Percentiles rank a stretch among this genome's conserved stretches.
phyloP scores from a whole-genome alignment of 225 moss, liverwort and hornwort species.

The Sphagnum contortum region DNA sequence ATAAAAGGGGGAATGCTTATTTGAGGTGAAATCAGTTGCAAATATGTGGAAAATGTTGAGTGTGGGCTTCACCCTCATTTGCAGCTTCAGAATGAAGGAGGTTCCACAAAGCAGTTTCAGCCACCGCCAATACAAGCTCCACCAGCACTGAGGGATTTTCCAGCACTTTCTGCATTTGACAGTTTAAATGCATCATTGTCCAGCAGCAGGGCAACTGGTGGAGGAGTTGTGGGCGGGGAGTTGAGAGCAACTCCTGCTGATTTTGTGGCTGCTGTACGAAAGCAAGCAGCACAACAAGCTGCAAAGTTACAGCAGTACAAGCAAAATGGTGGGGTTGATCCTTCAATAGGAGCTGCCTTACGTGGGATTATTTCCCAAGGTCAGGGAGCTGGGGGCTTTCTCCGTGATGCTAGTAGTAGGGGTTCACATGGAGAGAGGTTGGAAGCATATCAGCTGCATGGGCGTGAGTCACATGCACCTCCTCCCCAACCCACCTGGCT shows the following conservation, averaged over 20 bases:
- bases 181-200: slow-evolving; percentile 5
- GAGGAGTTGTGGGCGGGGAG: slow-evolving; percentile 2
- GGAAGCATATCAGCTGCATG: slow-evolving; percentile 30
- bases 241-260: slow-evolving; percentile 20
- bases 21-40: too few relatives aligned
- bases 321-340: slow-evolving; percentile 35
- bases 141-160: slow-evolving; percentile 43
- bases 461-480: slow-evolving; percentile 24
- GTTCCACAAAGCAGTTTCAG: slow-evolving; percentile 26
- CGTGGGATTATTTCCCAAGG: slow-evolving; percentile 18
- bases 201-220: background rate
- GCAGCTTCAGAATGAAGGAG: slow-evolving; percentile 48
- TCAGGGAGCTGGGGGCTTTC: slow-evolving; percentile 19
- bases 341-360: slow-evolving; percentile 11
- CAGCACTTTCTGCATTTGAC: slow-evolving; percentile 32
- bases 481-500: slow-evolving; percentile 27
- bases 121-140: slow-evolving; percentile 19
- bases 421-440: slow-evolving; percentile 19
- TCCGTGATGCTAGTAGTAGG: slow-evolving; percentile 16
- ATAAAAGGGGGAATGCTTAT: too few relatives aligned
- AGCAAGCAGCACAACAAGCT: slow-evolving; percentile 41
- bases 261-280: slow-evolving; percentile 47
- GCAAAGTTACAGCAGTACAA: slow-evolving; percentile 36
- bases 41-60: too few relatives aligned
- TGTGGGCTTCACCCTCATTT: background rate